A percentile compares a stretch with the other conserved stretches of the same genome.
phyloP scores from a whole-genome alignment of 1,284 basidiomycete genomes.

The Testicularia cyperi region DNA sequence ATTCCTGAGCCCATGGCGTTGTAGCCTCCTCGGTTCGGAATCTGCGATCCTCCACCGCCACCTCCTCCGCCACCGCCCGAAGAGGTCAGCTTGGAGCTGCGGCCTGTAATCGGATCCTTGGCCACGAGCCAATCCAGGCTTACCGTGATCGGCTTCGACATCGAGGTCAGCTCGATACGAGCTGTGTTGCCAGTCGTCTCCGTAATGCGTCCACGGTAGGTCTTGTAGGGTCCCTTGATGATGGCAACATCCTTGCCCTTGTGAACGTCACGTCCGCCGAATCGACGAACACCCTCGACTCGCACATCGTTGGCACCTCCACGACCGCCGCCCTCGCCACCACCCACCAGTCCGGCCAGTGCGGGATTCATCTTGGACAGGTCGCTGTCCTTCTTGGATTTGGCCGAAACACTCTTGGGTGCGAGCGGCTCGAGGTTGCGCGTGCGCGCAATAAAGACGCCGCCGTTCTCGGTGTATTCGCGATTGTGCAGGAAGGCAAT shows the following conservation, averaged over 20 bases:
- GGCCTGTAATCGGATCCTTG: conserved; percentile 63
- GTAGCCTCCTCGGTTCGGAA: conserved; percentile 12
- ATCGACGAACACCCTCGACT: conserved; percentile 35
- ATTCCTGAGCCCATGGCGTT: conserved; percentile 12
- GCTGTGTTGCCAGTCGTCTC: conserved; percentile 86
- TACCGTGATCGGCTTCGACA: conserved; percentile 85
- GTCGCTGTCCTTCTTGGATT: conserved; percentile 65
- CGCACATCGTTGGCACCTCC: conserved; percentile 47
- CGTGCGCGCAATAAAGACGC: conserved; percentile 79
- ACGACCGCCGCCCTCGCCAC: too few species aligned
- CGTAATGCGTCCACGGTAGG: conserved; percentile 87
- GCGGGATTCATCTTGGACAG: conserved; percentile 96
- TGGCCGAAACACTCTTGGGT: conserved; percentile 66
- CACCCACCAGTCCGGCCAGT: conserved; percentile 60
- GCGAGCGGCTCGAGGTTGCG: conserved; percentile 66
- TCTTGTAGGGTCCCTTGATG: conserved; percentile 85
- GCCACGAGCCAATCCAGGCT: conserved; percentile 77
- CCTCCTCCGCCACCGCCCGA: conserved; percentile 4
- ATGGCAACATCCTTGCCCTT: conserved; percentile 80
- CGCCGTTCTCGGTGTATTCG: conserved; percentile 84
- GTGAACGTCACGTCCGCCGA: conserved; percentile 67
- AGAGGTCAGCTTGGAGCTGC: conserved; percentile 34
- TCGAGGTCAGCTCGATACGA: conserved; percentile 86
- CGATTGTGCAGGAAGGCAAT: conserved; percentile 93
- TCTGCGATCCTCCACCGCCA: conserved; percentile 7